Conservation (phyloP, 2,329 filamentous ascomycete genomes). For the Colletotrichum sansevieriae region DNA sequence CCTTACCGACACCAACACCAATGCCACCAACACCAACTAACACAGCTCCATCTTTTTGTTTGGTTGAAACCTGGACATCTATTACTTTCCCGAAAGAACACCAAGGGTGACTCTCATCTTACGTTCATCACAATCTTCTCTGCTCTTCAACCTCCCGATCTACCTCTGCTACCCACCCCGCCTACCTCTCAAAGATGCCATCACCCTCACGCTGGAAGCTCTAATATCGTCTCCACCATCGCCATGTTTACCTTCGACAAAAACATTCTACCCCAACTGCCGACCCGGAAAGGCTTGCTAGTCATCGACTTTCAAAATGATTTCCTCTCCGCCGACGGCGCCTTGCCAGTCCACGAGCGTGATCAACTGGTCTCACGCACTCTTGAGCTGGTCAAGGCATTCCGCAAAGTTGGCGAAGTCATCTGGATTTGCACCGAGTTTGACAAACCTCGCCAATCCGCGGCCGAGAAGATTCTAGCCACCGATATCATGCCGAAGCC, state of each 20-base stretch:
- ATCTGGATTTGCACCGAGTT: conserved; percentile 89
- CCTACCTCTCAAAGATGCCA: neutral
- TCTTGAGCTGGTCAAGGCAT: conserved; percentile 74
- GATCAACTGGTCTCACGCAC: conserved; percentile 77
- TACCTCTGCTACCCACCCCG: neutral
- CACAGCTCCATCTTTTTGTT: neutral
- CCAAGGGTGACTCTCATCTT: too few species aligned
- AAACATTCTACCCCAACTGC: conserved; percentile 67
- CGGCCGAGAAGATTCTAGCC: conserved; percentile 65
- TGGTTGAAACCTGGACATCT: neutral
- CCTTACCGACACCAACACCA: neutral
- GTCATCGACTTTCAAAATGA: conserved; percentile 92
- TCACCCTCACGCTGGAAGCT: neutral
- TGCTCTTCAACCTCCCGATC: too few species aligned
- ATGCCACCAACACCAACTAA: neutral
- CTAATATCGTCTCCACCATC: conserved; percentile 18
- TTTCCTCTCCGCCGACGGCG: conserved; percentile 78
- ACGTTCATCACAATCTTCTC: too few species aligned
- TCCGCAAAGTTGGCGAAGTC: conserved; percentile 78
- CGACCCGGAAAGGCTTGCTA: conserved; percentile 78
- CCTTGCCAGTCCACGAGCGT: conserved; percentile 74
- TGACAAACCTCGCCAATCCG: conserved; percentile 69
- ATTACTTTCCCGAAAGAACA: too few species aligned
- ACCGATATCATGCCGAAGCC: conserved; percentile 49
- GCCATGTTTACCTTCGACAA: conserved; percentile 70